Percentiles rank a stretch among this genome's conserved stretches.
phyloP scores from a whole-genome alignment of 2,329 filamentous ascomycete species.

The Fusarium oligoseptatum region DNA sequence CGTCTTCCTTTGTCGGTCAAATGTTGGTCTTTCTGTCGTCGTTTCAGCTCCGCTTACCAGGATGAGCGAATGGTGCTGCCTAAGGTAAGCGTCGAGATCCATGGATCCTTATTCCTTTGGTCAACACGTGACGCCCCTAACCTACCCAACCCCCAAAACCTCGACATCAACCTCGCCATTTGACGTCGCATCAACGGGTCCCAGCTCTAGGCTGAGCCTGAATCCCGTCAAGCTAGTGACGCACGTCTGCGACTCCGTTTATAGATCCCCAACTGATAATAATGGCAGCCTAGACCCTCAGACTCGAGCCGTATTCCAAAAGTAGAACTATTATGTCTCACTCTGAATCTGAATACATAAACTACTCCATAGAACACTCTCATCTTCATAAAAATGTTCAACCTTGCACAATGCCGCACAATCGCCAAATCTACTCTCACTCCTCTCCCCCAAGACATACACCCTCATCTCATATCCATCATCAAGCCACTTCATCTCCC shows the following conservation, averaged over 20 bases:
- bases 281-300: constrained; percentile 6
- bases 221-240: background rate
- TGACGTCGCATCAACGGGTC: background rate
- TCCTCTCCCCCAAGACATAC: background rate
- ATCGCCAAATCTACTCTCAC: background rate
- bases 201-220: constrained; percentile 5
- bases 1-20: background rate
- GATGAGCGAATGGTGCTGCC: constrained; percentile 40
- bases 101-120: constrained; percentile 16
- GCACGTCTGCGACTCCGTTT: background rate
- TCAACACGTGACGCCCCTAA: constrained; percentile 36
- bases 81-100: constrained; percentile 43
- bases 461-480: constrained; percentile 4
- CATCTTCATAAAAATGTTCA: constrained; percentile 2
- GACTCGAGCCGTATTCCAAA: background rate
- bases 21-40: constrained; percentile 15
- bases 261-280: background rate
- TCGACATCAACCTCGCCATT: constrained; percentile 2
- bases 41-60: constrained; percentile 42
- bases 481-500: constrained; percentile 38
- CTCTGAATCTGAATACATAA: too few relatives aligned
- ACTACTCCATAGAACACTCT: too few relatives aligned
- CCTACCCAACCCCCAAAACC: background rate
- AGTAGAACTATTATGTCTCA: background rate
- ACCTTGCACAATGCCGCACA: background rate